These are phyloP conservation scores for Elsinoe arachidis DNA, from an alignment of 2,329 filamentous ascomycete genomes.

Conservation along the genomic window DNA sequence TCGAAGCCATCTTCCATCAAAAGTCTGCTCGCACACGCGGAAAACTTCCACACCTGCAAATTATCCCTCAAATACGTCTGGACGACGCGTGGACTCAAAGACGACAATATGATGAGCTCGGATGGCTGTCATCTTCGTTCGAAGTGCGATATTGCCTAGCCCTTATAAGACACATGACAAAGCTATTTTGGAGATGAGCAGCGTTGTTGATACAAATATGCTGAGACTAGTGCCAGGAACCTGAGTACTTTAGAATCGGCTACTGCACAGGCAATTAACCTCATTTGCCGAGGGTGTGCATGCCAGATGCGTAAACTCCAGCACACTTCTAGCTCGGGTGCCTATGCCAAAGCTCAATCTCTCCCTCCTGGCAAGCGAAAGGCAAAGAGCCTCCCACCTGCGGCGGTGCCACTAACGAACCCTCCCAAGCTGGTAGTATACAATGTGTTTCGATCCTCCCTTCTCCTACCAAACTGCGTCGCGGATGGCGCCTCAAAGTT, in stretches of 20 bases:
- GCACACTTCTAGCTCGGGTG: no score
- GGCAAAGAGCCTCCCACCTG: neutral
- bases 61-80: neutral
- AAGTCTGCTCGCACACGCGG: neutral
- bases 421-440: neutral
- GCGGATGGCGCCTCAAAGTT: neutral
- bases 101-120: neutral
- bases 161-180: no score
- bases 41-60: neutral
- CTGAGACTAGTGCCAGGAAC: conserved; percentile 4
- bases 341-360: neutral
- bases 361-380: neutral
- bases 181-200: neutral
- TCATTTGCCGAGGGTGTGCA: no score
- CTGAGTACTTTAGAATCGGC: no score
- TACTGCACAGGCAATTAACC: no score
- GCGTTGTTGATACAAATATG: neutral
- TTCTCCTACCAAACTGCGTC: neutral
- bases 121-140: neutral
- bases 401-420: neutral
- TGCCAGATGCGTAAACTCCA: no score
- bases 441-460: neutral
- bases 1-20: neutral
- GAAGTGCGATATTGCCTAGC: no score
- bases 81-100: no score